Percentiles rank a stretch among this genome's conserved stretches.
Evolutionary conservation across 2,329 filamentous ascomycete genomes (phyloP).

Genomic region (Scorias spongiosa): DNA sequence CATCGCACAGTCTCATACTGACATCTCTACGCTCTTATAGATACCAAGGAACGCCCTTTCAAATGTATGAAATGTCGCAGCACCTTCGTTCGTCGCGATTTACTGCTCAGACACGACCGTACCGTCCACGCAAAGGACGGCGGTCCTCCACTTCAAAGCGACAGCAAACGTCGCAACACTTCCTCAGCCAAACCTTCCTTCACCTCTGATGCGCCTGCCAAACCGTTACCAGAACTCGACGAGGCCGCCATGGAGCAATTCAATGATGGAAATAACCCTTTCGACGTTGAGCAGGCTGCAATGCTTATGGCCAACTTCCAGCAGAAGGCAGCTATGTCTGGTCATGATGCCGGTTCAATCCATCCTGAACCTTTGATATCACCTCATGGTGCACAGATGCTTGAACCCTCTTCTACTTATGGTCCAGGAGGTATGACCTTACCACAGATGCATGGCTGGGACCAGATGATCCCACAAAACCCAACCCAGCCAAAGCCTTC

Average conservation of each 20-base stretch:
- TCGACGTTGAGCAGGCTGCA: conserved; percentile 91
- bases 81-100: conserved; percentile 93
- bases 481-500: conserved; percentile 60
- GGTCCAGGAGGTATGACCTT: conserved; percentile 59
- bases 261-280: conserved; percentile 78
- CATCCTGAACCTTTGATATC: conserved; percentile 54
- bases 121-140: conserved; percentile 98
- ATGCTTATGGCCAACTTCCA: conserved; percentile 98
- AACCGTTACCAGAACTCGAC: conserved; percentile 72
- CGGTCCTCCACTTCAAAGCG: conserved; percentile 81
- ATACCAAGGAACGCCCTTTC: conserved; percentile 97
- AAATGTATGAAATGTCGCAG: conserved; percentile 97
- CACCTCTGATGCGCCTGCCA: conserved; percentile 41
- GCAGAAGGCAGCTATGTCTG: conserved; percentile 70
- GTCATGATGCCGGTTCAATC: conserved; percentile 40
- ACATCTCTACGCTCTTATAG: conserved; percentile 31
- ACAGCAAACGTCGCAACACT: conserved; percentile 64
- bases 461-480: conserved; percentile 62
- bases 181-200: conserved; percentile 36
- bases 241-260: conserved; percentile 81
- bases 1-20: too few species aligned
- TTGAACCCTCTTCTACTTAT: conserved; percentile 66
- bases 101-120: conserved; percentile 90
- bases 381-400: conserved; percentile 52
- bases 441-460: conserved; percentile 73